Evolutionary conservation across 1,139 yeast species (phyloP), one percentile per base, ranked within the genome.

Genomic region (Taphrina deformans): DNA sequence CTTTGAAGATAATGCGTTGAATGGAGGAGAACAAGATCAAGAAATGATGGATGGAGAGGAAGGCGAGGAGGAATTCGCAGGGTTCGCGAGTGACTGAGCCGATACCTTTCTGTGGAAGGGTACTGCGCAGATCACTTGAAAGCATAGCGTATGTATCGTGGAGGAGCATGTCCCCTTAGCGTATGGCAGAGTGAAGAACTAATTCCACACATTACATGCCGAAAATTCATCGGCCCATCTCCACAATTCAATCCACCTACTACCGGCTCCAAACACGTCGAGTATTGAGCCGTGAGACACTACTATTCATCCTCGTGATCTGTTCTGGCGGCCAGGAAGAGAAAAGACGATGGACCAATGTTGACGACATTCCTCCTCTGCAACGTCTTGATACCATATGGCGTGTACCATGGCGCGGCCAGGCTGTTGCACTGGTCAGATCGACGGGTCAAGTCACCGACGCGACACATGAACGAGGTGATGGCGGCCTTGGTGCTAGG

Each of bases 391-490:
- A 14, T 55, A 7, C 65, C 65, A n/a, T 61, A 61, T 26, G 23
- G 24, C 21, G 24, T 33, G 41, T 61, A 52, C 38, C 31, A 24
- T n/a, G 46, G 41, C 18, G 31, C 33, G 7, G 52, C 65, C 18
- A 33, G 14, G 16, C n/a, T 29, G n/a, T 46, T 61, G 18, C 18
- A 29, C 44, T 52, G 56, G 58, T n/a, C 33, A 14, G 65, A 61
- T 18, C 52, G 53, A 10, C 41, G 65, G 5, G 21, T 18, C 6
- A 61, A 61, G 31, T 41, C 59, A 18, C 59, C 65, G 35, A 38
- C 52, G n/a, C 51, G 38, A 7, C 65, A 61, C 53, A 26, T 56
- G 18, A 52, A 61, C 29, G 65, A 61, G 24, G 18, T 61, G 21
- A 16, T 16, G 4, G 16, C 53, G 41, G 24, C 46, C n/a, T 16